Evolutionary conservation across 2,329 filamentous ascomycete genomes (phyloP), one percentile per base, ranked within the genome.

Genomic region (Aspergillus thermomutatus): DNA sequence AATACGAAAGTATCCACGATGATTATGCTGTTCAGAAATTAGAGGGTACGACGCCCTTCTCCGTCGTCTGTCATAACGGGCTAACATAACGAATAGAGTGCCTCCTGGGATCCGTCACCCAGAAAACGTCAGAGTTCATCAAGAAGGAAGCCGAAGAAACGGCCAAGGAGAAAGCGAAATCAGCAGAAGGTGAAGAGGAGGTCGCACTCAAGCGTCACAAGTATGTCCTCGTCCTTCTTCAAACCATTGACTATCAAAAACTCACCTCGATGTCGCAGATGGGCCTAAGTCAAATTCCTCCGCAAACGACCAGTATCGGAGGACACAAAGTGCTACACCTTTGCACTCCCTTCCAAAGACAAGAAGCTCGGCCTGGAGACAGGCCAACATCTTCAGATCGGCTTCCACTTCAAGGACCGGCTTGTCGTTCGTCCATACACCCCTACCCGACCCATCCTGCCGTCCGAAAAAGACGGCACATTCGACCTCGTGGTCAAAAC

Each of bases 371-470:
- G 80, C 0, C 66, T 83, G 0, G 74, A 73, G 17, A 83, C 79
- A 0, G 80, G 81, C 53, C 79, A 84, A 63, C 81, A 84, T 60
- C 66, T 84, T 23, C 75, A 82, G 53, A 58, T 83, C 8, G 82
- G 81, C 2, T 82, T 83, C 61, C 80, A 84, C 56, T 71, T 83
- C 57, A 64, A 71, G 45, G 80, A 83, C 60, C 73, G 75, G 51
- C 79, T 83, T 71, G 70, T 83, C 10, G 73, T 82, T 11, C 75
- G 81, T 1, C 72, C 73, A 0, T 83, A 83, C 62, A 82, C 81
- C 0, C 81, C 81, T 0, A 80, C 77, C 0, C 67, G 75, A 10
- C 82, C 82, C 0, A 61, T 82, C 3, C 65, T 78, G 0, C 64
- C 66, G 11, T 52, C 49, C 6, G 70, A 79, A 50, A 71, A 75